Conservation (phyloP, 352 stramenopile genomes). For the Plasmopara viticola region DNA sequence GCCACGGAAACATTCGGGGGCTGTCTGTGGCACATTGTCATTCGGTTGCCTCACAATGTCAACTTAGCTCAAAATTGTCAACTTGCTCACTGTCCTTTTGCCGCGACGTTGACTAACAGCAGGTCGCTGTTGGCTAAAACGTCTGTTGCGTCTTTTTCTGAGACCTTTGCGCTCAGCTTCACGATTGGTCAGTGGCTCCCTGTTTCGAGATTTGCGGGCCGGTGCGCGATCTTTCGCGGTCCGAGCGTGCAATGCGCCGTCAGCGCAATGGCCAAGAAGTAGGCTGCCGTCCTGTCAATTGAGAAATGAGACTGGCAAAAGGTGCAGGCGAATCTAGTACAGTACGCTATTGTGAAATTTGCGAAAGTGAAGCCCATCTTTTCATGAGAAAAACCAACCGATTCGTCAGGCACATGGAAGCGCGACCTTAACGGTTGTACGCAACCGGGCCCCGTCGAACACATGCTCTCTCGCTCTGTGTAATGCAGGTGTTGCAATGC, state of each 20-base stretch:
- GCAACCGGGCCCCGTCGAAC: background rate
- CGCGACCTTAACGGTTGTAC: background rate
- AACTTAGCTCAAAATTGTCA: slow-evolving; percentile 7
- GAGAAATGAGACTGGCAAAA: slow-evolving; percentile 18
- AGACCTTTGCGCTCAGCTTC: slow-evolving; percentile 5
- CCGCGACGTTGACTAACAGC: slow-evolving; percentile 2
- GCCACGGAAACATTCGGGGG: slow-evolving; percentile 10
- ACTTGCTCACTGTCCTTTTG: background rate
- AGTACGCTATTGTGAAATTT: slow-evolving; percentile 11
- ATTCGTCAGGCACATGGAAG: background rate
- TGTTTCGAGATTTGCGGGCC: slow-evolving; percentile 12
- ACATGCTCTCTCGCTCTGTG: background rate
- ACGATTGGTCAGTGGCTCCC: slow-evolving; percentile 18
- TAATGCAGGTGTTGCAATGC: background rate
- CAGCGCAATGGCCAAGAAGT: background rate
- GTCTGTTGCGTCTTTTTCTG: slow-evolving; percentile 19
- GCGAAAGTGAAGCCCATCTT: slow-evolving; percentile 1
- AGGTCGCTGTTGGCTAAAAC: slow-evolving; percentile 7
- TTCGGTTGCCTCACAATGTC: slow-evolving; percentile 5
- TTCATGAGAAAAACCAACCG: slow-evolving; percentile 2
- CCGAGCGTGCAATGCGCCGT: background rate
- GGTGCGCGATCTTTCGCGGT: slow-evolving; percentile 6
- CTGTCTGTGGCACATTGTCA: slow-evolving; percentile 13
- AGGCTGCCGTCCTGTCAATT: slow-evolving; percentile 20
- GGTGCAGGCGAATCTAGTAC: background rate